Base-by-base conservation (phyloP, 202 grass and related monocot species). In the Bolboschoenoplectus hybrid region DNA sequence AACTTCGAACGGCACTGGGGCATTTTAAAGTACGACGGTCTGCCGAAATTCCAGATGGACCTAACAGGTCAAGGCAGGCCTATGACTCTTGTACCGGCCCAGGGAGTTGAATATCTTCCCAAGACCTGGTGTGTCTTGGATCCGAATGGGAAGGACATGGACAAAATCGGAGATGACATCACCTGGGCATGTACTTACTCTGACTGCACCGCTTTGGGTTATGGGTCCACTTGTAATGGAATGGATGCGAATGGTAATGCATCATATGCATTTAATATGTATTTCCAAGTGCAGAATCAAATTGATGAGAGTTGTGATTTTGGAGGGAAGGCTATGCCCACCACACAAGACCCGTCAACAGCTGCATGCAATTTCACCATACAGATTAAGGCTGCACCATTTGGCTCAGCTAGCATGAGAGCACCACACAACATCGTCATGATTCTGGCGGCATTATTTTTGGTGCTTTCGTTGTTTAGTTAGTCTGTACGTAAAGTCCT, bases 1-100 rank as follows among this genome's bases (percentile, higher is more conserved):
- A 84, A 62, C 72, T 97, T 97, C 81, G 95, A 97, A 89, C 92
- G 95, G 1, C 95, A 97, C 43, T 97, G 95, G 95, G 95, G 95
- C 53, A 82, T 97, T 60, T 73, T 97, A 40, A 88, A 84, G 5
- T 93, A 89, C 80, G 95, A 97, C 60, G 95, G 95, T 7, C 95
- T 95, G 66, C 95, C 95, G n/a, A 97, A 97, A 87, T 97, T 76
- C 64, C 51, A 90, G 34, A 74, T 97, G 74, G 95, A 97, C 72
- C 83, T 90, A 1, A 80, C 88, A 0, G 95, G 95, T 0, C 89
- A 97, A 17, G 88, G 87, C 12, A 91, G 83, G 82, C 87, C 88
- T 88, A 41, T 85, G 0, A 88, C 85, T 80, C 88, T 91, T 11
- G 89, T 91, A 58, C 88, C 92, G 13, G 92, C 95, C 5, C 69